Base-by-base conservation (phyloP, 1,139 yeast genomes). In the Eremothecium gossypii region DNA sequence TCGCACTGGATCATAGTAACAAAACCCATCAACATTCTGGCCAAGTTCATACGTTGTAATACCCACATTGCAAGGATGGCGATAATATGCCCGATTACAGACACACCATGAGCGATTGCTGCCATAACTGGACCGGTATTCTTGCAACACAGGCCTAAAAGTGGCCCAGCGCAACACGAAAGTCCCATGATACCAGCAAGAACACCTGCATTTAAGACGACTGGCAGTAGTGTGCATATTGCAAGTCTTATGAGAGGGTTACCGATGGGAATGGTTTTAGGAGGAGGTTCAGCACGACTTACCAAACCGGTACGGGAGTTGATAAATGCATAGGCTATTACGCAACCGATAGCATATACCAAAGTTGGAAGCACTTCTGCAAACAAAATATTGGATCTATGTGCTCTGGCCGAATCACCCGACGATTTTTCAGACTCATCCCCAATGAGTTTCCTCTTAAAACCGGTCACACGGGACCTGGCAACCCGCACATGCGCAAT, bases 21-120 rank as follows among this genome's bases (percentile, higher is more conserved):
- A 54, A 87, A 70, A 65, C 98, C 98, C 52, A 89, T 68, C 65
- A 91, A 73, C 77, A 86, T 84, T 68, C 85, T 82, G 32, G 84
- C 75, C 61, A 91, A 91, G 54, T 72, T 75, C 81, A 93, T 91
- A 53, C 95, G 89, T 71, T 89, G 95, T 63, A 86, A 69, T 50
- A 86, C 94, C 99, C 99, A 91, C 94, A 91, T 82, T 53, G 86
- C 86, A 65, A 91, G 79, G 71, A 86, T 84, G 76, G 86, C 82
- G 44, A 83, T 70, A 58, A 91, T 68, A 70, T 91, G 89, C 57
- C 89, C 71, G 60, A 91, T 63, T 46, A 91, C 95, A 26, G 96
- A 87, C 60, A 83, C 69, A 69, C 96, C 97, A 64, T 91, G 99
- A 31, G 97, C 96, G 64, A 93, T 70, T 59, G 86, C 97, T 36